Percentiles rank a stretch among this genome's conserved stretches.
Evolutionary conservation across 139 green algal species (phyloP).

Genomic region (Chlamydomonas sp.): DNA sequence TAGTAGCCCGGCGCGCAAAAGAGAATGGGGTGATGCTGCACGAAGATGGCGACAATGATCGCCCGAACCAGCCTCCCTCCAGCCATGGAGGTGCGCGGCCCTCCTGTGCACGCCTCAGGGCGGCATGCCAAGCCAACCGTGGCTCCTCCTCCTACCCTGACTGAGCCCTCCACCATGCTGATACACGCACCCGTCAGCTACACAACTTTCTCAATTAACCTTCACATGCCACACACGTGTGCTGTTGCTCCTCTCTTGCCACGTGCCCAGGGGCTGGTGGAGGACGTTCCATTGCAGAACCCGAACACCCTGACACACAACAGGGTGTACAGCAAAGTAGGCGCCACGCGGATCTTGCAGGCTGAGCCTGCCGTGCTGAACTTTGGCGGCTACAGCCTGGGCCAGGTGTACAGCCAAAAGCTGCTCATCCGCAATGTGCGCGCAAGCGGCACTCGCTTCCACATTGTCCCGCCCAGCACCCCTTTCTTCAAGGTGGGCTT

Average conservation of each 20-base stretch:
- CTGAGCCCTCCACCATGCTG: too few relatives aligned
- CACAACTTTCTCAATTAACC: too few relatives aligned
- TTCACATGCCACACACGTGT: background rate
- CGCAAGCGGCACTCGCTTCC: constrained; percentile 27
- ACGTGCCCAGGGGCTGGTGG: constrained; percentile 47
- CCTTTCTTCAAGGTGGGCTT: constrained; percentile 49
- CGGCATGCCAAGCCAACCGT: background rate
- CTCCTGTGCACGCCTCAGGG: background rate
- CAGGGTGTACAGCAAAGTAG: constrained; percentile 49
- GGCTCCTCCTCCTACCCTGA: background rate
- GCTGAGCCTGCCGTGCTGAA: constrained; percentile 51
- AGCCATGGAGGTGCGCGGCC: constrained; percentile 24
- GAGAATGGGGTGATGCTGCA: constrained; percentile 14
- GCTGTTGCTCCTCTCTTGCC: too few relatives aligned
- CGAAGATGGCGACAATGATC: constrained; percentile 20
- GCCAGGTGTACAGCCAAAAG: constrained; percentile 45
- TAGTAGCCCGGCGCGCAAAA: too few relatives aligned
- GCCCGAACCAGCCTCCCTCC: constrained; percentile 14
- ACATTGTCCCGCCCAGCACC: constrained; percentile 55
- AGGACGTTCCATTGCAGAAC: constrained; percentile 49
- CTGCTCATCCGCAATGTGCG: constrained; percentile 44
- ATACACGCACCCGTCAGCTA: too few relatives aligned
- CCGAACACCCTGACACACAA: constrained; percentile 54
- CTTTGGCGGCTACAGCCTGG: constrained; percentile 56
- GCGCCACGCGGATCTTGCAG: constrained; percentile 44